Evolutionary conservation across 805 yeast species (phyloP).

Genomic region (Candida silvicultrix): DNA sequence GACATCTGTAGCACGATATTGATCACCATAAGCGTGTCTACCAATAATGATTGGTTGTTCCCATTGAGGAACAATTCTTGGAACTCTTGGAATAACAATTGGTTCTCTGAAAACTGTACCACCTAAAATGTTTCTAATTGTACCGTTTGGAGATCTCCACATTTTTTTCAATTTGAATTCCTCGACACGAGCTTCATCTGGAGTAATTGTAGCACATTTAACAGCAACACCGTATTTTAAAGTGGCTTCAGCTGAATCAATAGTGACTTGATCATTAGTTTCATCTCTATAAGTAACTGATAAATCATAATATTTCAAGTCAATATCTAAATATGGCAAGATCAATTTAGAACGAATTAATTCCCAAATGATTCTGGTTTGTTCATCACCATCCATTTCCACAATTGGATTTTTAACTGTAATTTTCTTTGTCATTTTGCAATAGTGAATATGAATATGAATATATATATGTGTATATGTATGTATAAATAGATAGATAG

Average conservation of each 20-base stretch:
- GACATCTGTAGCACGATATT: slow-evolving; percentile 87
- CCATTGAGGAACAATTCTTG: slow-evolving; percentile 88
- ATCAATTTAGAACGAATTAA: slow-evolving; percentile 81
- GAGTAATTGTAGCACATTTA: slow-evolving; percentile 98
- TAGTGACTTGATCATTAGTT: slow-evolving; percentile 84
- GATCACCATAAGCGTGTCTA: slow-evolving; percentile 97
- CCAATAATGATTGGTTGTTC: slow-evolving; percentile 94
- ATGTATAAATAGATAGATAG: no score
- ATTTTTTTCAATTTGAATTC: slow-evolving; percentile 88
- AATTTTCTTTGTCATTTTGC: slow-evolving; percentile 51
- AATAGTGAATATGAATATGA: no score
- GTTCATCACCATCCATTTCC: slow-evolving; percentile 97
- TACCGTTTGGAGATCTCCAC: slow-evolving; percentile 98
- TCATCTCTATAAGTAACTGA: slow-evolving; percentile 82
- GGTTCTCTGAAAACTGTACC: slow-evolving; percentile 98
- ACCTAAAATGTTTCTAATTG: slow-evolving; percentile 90
- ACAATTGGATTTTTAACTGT: slow-evolving; percentile 84
- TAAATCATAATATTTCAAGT: slow-evolving; percentile 86
- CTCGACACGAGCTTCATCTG: slow-evolving; percentile 91
- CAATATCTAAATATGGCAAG: slow-evolving; percentile 78
- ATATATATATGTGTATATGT: no score
- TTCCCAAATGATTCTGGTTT: slow-evolving; percentile 95
- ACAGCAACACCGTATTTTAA: slow-evolving; percentile 87
- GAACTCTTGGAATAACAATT: slow-evolving; percentile 82
- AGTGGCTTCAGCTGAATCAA: slow-evolving; percentile 87